These are phyloP conservation scores for Cladophialophora bantiana DNA, from an alignment of 2,329 filamentous ascomycete genomes.

Conservation along the genomic window DNA sequence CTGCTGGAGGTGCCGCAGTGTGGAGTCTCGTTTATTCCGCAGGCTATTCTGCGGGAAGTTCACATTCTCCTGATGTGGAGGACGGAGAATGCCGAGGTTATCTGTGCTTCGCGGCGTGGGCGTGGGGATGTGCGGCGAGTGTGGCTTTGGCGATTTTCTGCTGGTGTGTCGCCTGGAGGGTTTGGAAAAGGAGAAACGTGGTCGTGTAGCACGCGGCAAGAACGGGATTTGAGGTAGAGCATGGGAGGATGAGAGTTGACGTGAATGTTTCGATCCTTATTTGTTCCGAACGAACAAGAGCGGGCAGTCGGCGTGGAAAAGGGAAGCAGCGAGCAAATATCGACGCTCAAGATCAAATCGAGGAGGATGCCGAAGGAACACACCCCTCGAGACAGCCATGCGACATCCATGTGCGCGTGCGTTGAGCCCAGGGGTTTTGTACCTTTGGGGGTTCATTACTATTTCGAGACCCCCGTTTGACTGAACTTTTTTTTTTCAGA, in stretches of 20 bases:
- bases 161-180: conserved; percentile 83
- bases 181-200: conserved; percentile 79
- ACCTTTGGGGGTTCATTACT: neutral
- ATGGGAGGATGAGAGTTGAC: conserved; percentile 6
- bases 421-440: neutral
- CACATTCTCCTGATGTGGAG: conserved; percentile 33
- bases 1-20: conserved; percentile 83
- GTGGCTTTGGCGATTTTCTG: conserved; percentile 78
- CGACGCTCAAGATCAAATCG: neutral
- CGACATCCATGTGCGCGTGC: conserved; percentile 9
- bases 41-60: conserved; percentile 48
- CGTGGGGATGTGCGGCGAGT: conserved; percentile 72
- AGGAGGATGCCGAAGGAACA: neutral
- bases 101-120: conserved; percentile 89
- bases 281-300: neutral
- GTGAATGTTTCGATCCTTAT: conserved; percentile 21
- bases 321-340: neutral
- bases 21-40: conserved; percentile 88
- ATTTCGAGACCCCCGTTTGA: neutral
- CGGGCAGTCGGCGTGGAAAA: neutral
- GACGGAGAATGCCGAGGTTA: conserved; percentile 78
- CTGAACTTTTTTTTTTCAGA: too few species aligned
- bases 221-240: neutral
- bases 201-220: conserved; percentile 58
- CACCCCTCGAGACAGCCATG: neutral